These are phyloP conservation scores for Xerocomus nothofagi DNA, from an alignment of 1,284 basidiomycete genomes.

Conservation along the genomic window DNA sequence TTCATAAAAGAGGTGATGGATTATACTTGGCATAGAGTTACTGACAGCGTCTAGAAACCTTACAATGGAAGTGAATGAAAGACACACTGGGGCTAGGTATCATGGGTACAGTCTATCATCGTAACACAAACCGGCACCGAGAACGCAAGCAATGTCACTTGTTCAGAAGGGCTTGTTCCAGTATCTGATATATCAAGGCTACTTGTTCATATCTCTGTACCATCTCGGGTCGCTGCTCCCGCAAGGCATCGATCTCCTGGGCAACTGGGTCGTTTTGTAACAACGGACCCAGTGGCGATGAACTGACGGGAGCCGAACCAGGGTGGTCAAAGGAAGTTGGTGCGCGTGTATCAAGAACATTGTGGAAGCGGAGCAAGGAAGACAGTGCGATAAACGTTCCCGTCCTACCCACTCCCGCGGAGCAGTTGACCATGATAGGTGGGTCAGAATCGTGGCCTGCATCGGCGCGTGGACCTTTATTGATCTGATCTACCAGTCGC, in stretches of 20 bases:
- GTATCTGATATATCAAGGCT: slow-evolving; percentile 62
- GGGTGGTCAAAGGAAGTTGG: slow-evolving; percentile 28
- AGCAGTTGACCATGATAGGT: slow-evolving; percentile 82
- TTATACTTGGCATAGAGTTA: no score
- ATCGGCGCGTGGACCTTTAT: slow-evolving; percentile 42
- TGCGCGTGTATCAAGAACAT: slow-evolving; percentile 40
- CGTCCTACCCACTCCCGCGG: slow-evolving; percentile 88
- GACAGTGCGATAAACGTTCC: slow-evolving; percentile 83
- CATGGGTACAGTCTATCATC: not conserved
- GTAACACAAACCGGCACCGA: not conserved
- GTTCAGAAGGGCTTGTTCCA: slow-evolving; percentile 41
- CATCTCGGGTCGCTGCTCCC: slow-evolving; percentile 83
- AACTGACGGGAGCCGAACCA: slow-evolving; percentile 25
- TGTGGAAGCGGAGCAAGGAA: slow-evolving; percentile 64
- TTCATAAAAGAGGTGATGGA: no score
- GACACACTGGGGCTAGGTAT: slow-evolving; percentile 1
- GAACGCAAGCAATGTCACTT: slow-evolving; percentile 6
- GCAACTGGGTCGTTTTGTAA: slow-evolving; percentile 59
- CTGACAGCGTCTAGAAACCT: no score
- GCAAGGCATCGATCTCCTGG: slow-evolving; percentile 70
- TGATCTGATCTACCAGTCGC: slow-evolving; percentile 58
- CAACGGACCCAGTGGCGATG: slow-evolving; percentile 58
- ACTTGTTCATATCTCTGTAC: slow-evolving; percentile 73
- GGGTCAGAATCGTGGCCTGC: slow-evolving; percentile 50
- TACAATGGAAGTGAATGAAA: not conserved